Evolutionary conservation across 371 early-diverging fungal genomes (phyloP), one percentile per base, ranked within the genome.

Genomic region (Lichtheimia ramosa): DNA sequence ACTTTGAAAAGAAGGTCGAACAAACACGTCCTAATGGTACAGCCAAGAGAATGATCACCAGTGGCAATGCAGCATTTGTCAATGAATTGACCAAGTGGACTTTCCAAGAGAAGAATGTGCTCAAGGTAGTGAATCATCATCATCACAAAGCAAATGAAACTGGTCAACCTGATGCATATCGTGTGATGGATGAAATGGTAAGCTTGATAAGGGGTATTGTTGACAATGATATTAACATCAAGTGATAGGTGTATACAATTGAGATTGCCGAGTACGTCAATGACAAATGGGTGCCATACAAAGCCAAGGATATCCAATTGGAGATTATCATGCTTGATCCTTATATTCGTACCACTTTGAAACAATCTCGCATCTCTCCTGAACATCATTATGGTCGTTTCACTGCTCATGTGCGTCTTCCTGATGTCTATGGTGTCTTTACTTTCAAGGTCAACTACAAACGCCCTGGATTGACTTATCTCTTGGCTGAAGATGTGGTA

Each of bases 271-370:
- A 92, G 65, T 96, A 86, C 71, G 71, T 69, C 55, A 81, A 88
- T 61, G 84, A 83, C 68, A 59, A 74, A n/a, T 98, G 97, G 97
- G 81, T 79, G 7, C 89, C 96, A 21, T 96, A 83, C 71, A 63
- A 74, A 27, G 89, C 86, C 2, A 66, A 86, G 43, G 88, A 91
- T 57, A 74, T 97, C 43, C 97, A 96, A 68, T 81, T 97, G 54
- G 95, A 96, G 70, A 78, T 94, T 28, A 90, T 88, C 48, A 98
- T 98, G 99, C 79, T 98, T 49, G 98, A 98, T 74, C 97, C 98
- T 12, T 96, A 96, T 71, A 83, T 97, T 57, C 92, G 98, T 64
- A 79, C 79, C 43, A 92, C 89, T 7, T 74, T 98, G 50, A 82
- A 84, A 42, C 81, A 76, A 55, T 63, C 75, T 4, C 64, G 71